Percentiles rank a stretch among this genome's conserved stretches.
Conservation (phyloP, 2,329 filamentous ascomycete species). For the Graphilbum ipis-grandicollis region DNA sequence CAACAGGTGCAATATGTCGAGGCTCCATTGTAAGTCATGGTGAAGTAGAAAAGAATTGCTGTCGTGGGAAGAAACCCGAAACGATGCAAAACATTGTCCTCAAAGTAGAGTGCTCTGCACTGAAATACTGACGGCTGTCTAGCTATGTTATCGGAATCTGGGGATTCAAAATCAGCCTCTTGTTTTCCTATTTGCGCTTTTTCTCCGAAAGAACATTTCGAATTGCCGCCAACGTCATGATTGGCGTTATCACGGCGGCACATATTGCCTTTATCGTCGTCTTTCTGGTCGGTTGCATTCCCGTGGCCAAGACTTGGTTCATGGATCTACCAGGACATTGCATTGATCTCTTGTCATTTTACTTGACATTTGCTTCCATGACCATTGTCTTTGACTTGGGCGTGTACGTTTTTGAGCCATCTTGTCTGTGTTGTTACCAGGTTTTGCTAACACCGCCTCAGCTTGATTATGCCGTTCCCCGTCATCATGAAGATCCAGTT, state of each 20-base stretch:
- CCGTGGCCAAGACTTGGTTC: conserved; percentile 17
- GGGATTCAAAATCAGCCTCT: conserved; percentile 27
- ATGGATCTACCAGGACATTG: conserved; percentile 20
- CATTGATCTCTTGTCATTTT: conserved; percentile 21
- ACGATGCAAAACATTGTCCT: too few relatives aligned
- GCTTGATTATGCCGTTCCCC: conserved; percentile 23
- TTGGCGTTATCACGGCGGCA: neutral
- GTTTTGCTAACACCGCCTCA: conserved; percentile 6
- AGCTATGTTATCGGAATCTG: conserved; percentile 25
- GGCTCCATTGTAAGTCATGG: conserved; percentile 21
- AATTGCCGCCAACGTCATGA: neutral
- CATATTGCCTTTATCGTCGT: neutral
- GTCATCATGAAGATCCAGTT: conserved; percentile 20
- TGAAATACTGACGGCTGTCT: too few relatives aligned
- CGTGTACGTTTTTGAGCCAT: conserved; percentile 15
- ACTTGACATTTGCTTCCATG: conserved; percentile 22
- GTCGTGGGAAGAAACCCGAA: neutral
- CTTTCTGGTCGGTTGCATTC: conserved; percentile 11
- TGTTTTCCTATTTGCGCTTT: conserved; percentile 27
- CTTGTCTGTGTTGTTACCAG: neutral
- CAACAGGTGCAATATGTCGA: conserved; percentile 21
- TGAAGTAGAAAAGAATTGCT: neutral
- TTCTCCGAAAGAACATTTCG: neutral
- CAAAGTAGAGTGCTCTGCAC: too few relatives aligned
- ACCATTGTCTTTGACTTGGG: conserved; percentile 23